Percentiles rank a stretch among this genome's conserved stretches.
Evolutionary conservation across 78 protist species (phyloP).

Genomic region (Chrysochromulina tobinii): DNA sequence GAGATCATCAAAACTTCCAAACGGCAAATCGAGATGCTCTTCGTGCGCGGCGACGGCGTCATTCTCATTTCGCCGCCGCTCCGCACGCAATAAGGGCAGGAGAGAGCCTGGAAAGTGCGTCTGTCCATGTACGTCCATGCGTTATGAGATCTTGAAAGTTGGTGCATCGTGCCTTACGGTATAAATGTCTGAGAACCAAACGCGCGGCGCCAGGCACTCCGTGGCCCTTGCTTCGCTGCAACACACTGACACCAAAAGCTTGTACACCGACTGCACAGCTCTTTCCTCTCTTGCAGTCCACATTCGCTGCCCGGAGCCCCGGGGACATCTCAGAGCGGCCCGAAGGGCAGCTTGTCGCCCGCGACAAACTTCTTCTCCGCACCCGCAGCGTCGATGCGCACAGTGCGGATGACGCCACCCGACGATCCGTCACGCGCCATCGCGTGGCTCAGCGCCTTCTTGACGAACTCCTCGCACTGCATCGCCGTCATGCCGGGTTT

Average conservation of each 20-base stretch:
- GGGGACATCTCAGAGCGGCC: background rate
- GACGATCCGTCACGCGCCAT: constrained; percentile 97
- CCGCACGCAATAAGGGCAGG: constrained; percentile 33
- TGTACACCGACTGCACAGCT: no score
- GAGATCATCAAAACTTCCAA: constrained; percentile 83
- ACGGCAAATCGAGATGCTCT: constrained; percentile 84
- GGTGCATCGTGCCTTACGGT: no score
- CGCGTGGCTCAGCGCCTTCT: constrained; percentile 67
- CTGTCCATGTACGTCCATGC: no score
- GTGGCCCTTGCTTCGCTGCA: no score
- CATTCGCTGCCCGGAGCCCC: no score
- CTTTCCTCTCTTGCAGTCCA: no score
- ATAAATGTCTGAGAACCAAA: no score
- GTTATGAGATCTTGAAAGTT: no score
- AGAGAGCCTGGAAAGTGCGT: no score
- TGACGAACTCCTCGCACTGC: constrained; percentile 84
- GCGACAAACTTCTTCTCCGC: constrained; percentile 65
- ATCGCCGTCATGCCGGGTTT: constrained; percentile 84
- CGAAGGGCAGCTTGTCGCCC: constrained; percentile 54
- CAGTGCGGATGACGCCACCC: constrained; percentile 95
- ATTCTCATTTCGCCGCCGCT: constrained; percentile 91
- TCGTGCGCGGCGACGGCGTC: constrained; percentile 95
- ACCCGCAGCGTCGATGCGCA: constrained; percentile 77
- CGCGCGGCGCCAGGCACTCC: no score
- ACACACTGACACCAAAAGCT: no score